Evolutionary conservation across 148 eudicot species (phyloP).

Genomic region (Persicaria maculosa): DNA sequence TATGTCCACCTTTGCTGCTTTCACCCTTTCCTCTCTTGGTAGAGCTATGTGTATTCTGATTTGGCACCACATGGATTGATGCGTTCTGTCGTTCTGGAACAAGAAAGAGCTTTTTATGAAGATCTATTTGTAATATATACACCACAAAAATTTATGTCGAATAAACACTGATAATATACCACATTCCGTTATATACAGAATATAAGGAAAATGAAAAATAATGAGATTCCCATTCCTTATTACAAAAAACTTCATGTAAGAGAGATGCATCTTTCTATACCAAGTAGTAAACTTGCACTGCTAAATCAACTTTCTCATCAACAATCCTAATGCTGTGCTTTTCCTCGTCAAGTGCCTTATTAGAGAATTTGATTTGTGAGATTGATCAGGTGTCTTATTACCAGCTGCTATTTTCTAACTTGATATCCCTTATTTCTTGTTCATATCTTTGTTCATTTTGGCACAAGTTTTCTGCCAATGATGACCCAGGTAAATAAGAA

Average conservation of each 20-base stretch:
- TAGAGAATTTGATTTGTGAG: conserved; percentile 67
- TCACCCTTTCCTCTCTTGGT: conserved; percentile 61
- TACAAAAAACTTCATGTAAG: background rate
- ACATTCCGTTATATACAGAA: conserved; percentile 42
- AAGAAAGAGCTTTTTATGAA: conserved; percentile 11
- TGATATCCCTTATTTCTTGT: conserved; percentile 74
- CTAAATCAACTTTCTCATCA: conserved; percentile 96
- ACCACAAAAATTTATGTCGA: background rate
- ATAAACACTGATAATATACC: conserved; percentile 34
- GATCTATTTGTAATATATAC: background rate
- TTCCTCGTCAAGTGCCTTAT: conserved; percentile 87
- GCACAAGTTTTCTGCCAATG: conserved; percentile 42
- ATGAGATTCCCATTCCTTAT: background rate
- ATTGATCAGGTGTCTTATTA: conserved; percentile 45
- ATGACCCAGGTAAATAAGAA: background rate
- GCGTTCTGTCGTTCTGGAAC: conserved; percentile 59
- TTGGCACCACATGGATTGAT: conserved; percentile 44
- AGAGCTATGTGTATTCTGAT: conserved; percentile 34
- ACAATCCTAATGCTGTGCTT: conserved; percentile 93
- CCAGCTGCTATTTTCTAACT: conserved; percentile 53
- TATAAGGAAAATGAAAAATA: background rate
- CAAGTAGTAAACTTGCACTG: conserved; percentile 87
- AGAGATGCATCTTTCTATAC: conserved; percentile 26
- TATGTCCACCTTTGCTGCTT: conserved; percentile 84
- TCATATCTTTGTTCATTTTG: conserved; percentile 82